phyloP scores from a whole-genome alignment of 2,329 filamentous ascomycete genomes.

The Aspergillus sp. region DNA sequence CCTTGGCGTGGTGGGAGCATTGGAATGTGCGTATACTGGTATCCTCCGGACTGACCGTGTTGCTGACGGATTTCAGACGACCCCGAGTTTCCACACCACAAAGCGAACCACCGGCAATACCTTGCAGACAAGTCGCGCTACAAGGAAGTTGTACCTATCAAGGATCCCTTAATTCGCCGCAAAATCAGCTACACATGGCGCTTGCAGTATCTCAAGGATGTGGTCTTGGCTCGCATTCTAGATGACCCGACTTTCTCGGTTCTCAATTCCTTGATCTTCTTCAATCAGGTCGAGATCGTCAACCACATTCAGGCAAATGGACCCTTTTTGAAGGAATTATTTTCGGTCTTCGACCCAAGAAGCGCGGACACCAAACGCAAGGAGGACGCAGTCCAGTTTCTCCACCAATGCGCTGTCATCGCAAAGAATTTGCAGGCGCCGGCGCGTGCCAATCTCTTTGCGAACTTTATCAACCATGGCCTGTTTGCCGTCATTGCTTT shows the following conservation, averaged over 20 bases:
- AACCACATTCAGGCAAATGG: constrained; percentile 86
- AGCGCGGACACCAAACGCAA: constrained; percentile 69
- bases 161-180: constrained; percentile 74
- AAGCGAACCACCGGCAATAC: constrained; percentile 95
- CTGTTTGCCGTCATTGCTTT: constrained; percentile 89
- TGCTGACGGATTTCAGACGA: constrained; percentile 63
- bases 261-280: constrained; percentile 96
- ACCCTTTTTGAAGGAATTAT: constrained; percentile 79
- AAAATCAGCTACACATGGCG: constrained; percentile 98
- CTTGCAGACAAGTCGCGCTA: constrained; percentile 84
- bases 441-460: constrained; percentile 77
- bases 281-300: constrained; percentile 97
- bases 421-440: constrained; percentile 91
- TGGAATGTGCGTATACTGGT: constrained; percentile 66
- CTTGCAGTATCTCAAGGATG: constrained; percentile 94
- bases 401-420: constrained; percentile 92
- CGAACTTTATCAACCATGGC: constrained; percentile 85
- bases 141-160: constrained; percentile 93
- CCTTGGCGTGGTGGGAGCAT: constrained; percentile 86
- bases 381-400: constrained; percentile 93
- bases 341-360: constrained; percentile 74
- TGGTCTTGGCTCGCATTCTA: constrained; percentile 92
- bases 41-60: background rate
- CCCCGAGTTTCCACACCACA: constrained; percentile 95
- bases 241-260: constrained; percentile 98